Percentiles rank a stretch among this genome's conserved stretches.
These are phyloP conservation scores for Boletales sp. DNA, from an alignment of 768 basidiomycete genomes.

Conservation along the genomic window DNA sequence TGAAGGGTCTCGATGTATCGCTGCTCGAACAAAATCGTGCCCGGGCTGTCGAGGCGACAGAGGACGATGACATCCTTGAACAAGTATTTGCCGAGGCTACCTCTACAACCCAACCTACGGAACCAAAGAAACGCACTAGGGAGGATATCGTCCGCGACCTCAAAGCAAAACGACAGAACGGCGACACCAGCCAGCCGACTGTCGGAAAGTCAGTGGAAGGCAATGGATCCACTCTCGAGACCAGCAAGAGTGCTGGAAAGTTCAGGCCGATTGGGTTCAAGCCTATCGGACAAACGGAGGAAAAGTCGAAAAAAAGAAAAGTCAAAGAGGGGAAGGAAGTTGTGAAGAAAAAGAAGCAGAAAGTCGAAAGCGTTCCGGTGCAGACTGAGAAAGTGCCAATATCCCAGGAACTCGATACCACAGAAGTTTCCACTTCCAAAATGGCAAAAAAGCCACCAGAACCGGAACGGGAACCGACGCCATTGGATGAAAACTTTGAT, in stretches of 20 bases:
- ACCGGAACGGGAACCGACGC: constrained; percentile 16
- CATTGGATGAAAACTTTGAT: constrained; percentile 63
- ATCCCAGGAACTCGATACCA: not conserved
- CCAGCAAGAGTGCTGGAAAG: constrained; percentile 39
- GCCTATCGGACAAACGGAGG: constrained; percentile 46
- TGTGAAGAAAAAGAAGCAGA: constrained; percentile 59
- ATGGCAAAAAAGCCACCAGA: constrained; percentile 9
- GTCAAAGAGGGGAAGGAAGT: constrained; percentile 35
- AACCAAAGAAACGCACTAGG: constrained; percentile 69
- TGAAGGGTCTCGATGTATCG: constrained; percentile 87
- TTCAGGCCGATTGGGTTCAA: constrained; percentile 63
- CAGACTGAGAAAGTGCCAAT: constrained; percentile 3
- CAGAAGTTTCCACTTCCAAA: constrained; percentile 5
- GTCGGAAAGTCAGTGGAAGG: constrained; percentile 15
- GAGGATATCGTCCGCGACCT: constrained; percentile 71
- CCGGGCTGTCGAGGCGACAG: constrained; percentile 49
- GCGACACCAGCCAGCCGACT: constrained; percentile 10
- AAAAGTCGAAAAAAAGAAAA: constrained; percentile 45
- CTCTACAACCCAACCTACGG: constrained; percentile 18
- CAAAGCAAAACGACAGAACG: constrained; percentile 55
- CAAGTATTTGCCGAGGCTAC: constrained; percentile 57
- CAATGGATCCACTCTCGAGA: constrained; percentile 29
- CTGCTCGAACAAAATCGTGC: constrained; percentile 83
- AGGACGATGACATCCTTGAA: constrained; percentile 82
- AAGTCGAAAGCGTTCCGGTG: constrained; percentile 33